Conservation (phyloP, 345 rosid species). For the Pelargonium nanum region DNA sequence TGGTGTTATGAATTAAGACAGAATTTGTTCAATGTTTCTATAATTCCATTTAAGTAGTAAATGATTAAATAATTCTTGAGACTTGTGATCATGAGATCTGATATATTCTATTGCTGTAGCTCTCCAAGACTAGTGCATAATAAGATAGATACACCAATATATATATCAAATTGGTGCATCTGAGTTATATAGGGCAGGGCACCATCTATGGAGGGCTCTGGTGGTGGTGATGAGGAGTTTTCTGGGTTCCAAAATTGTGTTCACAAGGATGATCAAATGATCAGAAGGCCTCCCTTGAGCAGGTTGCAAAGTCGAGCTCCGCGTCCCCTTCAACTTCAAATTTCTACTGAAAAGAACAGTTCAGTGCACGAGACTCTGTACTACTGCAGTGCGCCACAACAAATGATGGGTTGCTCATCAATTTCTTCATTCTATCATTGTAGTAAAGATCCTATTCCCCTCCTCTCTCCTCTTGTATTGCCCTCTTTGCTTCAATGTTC, state of each 20-base stretch:
- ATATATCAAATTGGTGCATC: no score
- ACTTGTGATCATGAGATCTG: no score
- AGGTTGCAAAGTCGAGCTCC: conserved; percentile 57
- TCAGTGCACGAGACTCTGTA: no score
- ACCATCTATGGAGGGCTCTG: conserved; percentile 45
- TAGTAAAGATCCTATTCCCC: conserved; percentile 64
- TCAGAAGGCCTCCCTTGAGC: conserved; percentile 31
- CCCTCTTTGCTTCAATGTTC: conserved; percentile 38
- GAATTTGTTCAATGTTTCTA: no score
- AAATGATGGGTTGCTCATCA: conserved; percentile 1
- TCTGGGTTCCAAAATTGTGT: conserved; percentile 47
- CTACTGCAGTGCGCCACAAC: conserved; percentile 1
- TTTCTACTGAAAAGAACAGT: no score
- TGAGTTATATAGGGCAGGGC: no score
- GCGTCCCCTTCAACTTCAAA: conserved; percentile 43
- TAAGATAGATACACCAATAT: no score
- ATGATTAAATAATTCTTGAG: no score
- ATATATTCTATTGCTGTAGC: no score
- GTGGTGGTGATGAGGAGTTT: conserved; percentile 37
- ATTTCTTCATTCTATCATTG: conserved; percentile 21
- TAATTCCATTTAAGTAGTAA: no score
- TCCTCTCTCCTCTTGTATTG: conserved; percentile 63
- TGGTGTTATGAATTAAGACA: no score
- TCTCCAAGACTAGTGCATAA: no score
- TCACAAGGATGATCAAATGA: conserved; percentile 44